Conservation (phyloP, 2,329 filamentous ascomycete genomes). For the Dothistroma septosporum region DNA sequence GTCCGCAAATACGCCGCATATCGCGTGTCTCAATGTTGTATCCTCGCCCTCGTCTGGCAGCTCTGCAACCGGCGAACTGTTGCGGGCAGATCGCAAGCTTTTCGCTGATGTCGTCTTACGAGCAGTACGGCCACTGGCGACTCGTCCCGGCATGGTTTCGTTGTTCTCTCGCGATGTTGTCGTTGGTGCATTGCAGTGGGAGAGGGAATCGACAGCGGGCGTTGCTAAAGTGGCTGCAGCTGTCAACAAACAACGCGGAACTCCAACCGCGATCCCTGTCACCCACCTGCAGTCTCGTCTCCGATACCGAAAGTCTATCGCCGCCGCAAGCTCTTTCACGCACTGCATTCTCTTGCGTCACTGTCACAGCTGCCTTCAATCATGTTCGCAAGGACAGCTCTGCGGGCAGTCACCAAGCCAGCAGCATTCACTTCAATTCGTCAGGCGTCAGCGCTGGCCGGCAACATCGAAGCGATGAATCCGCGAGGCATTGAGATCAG, state of each 20-base stretch:
- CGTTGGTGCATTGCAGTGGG: slow-evolving; percentile 2
- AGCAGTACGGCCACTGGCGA: slow-evolving; percentile 25
- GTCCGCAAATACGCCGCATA: slow-evolving; percentile 58
- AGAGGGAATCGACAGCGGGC: not conserved
- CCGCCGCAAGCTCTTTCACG: slow-evolving; percentile 1
- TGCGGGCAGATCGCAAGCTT: slow-evolving; percentile 21
- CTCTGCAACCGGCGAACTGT: slow-evolving; percentile 34
- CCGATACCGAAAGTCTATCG: not conserved
- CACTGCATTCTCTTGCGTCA: slow-evolving; percentile 4
- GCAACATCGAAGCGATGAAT: slow-evolving; percentile 28
- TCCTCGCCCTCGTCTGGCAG: slow-evolving; percentile 69
- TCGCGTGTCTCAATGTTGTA: slow-evolving; percentile 66
- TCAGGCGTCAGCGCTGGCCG: slow-evolving; percentile 24
- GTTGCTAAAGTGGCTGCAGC: not conserved
- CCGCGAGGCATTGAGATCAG: slow-evolving; percentile 63
- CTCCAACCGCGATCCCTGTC: not conserved
- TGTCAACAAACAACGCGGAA: not conserved
- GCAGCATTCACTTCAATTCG: slow-evolving; percentile 20
- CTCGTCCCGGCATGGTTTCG: slow-evolving; percentile 41
- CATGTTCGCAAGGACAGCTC: slow-evolving; percentile 21
- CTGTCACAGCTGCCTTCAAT: slow-evolving; percentile 1
- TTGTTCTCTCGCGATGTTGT: slow-evolving; percentile 36
- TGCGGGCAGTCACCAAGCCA: slow-evolving; percentile 26
- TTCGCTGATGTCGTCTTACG: slow-evolving; percentile 21
- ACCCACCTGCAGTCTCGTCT: too few relatives aligned